phyloP scores from a whole-genome alignment of 345 rosid species.

The Theobroma cacao region DNA sequence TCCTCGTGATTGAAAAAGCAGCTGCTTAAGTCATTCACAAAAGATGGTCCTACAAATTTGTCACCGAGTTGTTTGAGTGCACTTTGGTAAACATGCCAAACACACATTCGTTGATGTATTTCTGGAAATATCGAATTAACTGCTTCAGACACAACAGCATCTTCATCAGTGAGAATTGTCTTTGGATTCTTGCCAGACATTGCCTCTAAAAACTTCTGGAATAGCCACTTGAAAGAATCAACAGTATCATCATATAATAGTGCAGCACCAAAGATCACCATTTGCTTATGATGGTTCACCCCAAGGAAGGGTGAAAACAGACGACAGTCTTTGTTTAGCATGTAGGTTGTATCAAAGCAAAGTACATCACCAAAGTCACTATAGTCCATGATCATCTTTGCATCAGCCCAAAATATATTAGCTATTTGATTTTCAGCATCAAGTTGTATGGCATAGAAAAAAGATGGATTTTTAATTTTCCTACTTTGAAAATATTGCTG shows the following conservation, averaged over 20 bases:
- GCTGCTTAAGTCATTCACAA: constrained; percentile 24
- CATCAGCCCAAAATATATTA: constrained; percentile 36
- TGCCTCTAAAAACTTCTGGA: constrained; percentile 29
- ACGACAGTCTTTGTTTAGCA: constrained; percentile 22
- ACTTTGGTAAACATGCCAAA: constrained; percentile 35
- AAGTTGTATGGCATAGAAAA: constrained; percentile 31
- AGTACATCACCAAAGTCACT: constrained; percentile 35
- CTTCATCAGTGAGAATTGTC: constrained; percentile 33
- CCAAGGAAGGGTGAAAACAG: constrained; percentile 32
- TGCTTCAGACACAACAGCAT: constrained; percentile 25
- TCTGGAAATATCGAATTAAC: constrained; percentile 21
- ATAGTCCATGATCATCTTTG: constrained; percentile 29
- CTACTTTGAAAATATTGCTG: constrained; percentile 27
- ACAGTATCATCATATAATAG: constrained; percentile 32
- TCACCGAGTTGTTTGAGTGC: constrained; percentile 28
- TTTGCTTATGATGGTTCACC: constrained; percentile 39
- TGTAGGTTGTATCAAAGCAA: constrained; percentile 34
- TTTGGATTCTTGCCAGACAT: constrained; percentile 24
- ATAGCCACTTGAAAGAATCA: constrained; percentile 37
- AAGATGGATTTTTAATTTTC: constrained; percentile 32
- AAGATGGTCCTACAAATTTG: constrained; percentile 20
- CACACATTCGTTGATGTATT: constrained; percentile 25
- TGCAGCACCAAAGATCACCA: constrained; percentile 33
- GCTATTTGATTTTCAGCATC: constrained; percentile 34
- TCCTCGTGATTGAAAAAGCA: constrained; percentile 33